Base-by-base conservation (phyloP, 2,329 filamentous ascomycete species). In the Fusarium brachygibbosum region DNA sequence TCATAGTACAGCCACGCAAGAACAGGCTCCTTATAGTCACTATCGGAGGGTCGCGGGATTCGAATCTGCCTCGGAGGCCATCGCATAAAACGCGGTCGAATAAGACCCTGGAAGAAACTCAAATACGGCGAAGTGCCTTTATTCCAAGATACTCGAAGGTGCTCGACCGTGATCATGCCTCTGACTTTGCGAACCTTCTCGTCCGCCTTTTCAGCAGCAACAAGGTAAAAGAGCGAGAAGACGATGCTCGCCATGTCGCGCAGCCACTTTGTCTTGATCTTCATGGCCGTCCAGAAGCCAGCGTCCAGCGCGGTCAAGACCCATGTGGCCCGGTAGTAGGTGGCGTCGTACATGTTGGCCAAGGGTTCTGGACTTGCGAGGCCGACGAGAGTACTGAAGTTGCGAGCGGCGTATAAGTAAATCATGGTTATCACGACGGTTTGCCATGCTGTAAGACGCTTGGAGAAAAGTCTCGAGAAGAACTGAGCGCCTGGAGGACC, bases 251-350 rank as follows among this genome's bases (percentile, higher is more conserved):
- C 88, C 16, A 97, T 77, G 77, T 98, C 94, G 38, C 94, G 87
- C 41, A 97, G 72, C 88, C 92, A 94, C 74, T 92, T 94, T 53
- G 78, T 78, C 48, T 88, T 88, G 68, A 99, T 94, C 74, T 90
- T 91, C 96, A 99, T 99, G 34, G 96, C 96, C 0, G 94, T 97
- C 96, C 96, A 99, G 79, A 98, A 99, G 2, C 96, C 96, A 8
- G 96, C 96, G 75, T 99, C 96, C 64, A 99, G 82, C 0, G 94
- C 96, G 0, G 96, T 99, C 54, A 96, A 90, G 17, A 98, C 88
- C 96, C 96, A 99, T 77, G 96, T 99, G 57, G 96, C 96, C 49
- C 96, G 91, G 79, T 97, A 99, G 82, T 97, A 99, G 29, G 92
- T 90, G 52, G 93, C 86, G 56, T 93, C 93, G 82, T 99, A 99